Conservation (phyloP, 2,329 filamentous ascomycete genomes). For the Aureobasidium sp. region DNA sequence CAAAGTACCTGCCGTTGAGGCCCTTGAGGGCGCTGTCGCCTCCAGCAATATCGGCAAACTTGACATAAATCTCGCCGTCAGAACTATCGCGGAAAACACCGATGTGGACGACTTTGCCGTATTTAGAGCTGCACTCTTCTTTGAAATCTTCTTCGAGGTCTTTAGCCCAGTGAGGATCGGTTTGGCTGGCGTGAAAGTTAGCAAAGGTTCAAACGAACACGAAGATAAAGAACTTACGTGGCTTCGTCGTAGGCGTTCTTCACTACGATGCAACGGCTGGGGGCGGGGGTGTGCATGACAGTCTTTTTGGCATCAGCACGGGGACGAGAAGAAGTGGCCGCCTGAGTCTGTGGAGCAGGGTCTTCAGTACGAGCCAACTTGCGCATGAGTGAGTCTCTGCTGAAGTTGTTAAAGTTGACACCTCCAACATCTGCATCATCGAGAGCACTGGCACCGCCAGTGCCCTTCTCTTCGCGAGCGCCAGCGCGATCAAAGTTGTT, state of each 20-base stretch:
- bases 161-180: constrained; percentile 75
- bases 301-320: constrained; percentile 56
- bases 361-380: constrained; percentile 97
- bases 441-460: constrained; percentile 82
- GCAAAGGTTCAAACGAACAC: neutral
- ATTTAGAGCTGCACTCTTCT: constrained; percentile 86
- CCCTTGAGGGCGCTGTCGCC: constrained; percentile 97
- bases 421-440: constrained; percentile 97
- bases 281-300: constrained; percentile 81
- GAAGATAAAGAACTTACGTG: constrained; percentile 55
- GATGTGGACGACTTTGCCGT: constrained; percentile 96
- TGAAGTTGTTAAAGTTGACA: constrained; percentile 99
- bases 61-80: constrained; percentile 95
- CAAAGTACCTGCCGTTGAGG: constrained; percentile 93
- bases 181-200: constrained; percentile 52
- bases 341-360: constrained; percentile 51
- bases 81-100: constrained; percentile 69
- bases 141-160: constrained; percentile 91
- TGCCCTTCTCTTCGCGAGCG: constrained; percentile 75
- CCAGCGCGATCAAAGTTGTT: constrained; percentile 83
- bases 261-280: constrained; percentile 85
- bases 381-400: constrained; percentile 95
- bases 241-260: constrained; percentile 92
- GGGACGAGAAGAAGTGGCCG: constrained; percentile 16
- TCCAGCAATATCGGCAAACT: constrained; percentile 91